Evolutionary conservation across 1,284 basidiomycete species (phyloP).

Genomic region (Fereydounia khargensis): DNA sequence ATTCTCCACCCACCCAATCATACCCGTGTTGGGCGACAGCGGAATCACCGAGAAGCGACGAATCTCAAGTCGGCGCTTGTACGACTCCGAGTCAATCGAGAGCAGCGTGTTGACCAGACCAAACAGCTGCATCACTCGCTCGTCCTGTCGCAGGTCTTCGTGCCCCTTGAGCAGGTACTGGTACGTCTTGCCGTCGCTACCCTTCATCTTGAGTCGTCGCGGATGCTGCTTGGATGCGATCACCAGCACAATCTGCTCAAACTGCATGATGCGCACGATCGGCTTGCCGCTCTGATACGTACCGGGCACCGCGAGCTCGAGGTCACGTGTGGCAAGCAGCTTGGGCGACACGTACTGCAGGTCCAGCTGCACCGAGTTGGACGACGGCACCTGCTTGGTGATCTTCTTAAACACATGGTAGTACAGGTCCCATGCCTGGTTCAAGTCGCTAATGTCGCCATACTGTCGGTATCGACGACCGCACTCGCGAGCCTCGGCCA

Average conservation of each 20-base stretch:
- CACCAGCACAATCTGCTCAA: slow-evolving; percentile 63
- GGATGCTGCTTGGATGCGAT: slow-evolving; percentile 99
- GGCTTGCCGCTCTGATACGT: slow-evolving; percentile 89
- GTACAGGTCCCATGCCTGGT: slow-evolving; percentile 99
- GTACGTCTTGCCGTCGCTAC: slow-evolving; percentile 90
- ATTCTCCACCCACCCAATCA: slow-evolving; percentile 93
- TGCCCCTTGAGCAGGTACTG: slow-evolving; percentile 95
- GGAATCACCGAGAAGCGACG: slow-evolving; percentile 92
- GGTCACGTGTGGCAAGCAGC: slow-evolving; percentile 79
- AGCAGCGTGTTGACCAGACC: slow-evolving; percentile 94
- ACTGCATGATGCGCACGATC: slow-evolving; percentile 78
- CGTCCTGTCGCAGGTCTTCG: slow-evolving; percentile 97
- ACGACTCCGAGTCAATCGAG: slow-evolving; percentile 87
- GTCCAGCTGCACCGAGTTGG: slow-evolving; percentile 76
- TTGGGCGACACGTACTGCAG: slow-evolving; percentile 96
- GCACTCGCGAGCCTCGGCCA: slow-evolving; percentile 90
- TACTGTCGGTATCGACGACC: slow-evolving; percentile 81
- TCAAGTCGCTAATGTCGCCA: slow-evolving; percentile 81
- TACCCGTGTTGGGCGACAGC: slow-evolving; percentile 90
- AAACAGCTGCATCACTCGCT: slow-evolving; percentile 98
- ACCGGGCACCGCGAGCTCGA: slow-evolving; percentile 93
- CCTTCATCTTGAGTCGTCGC: slow-evolving; percentile 80
- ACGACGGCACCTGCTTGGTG: slow-evolving; percentile 85
- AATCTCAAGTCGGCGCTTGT: slow-evolving; percentile 93
- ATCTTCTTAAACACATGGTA: slow-evolving; percentile 94